These are phyloP conservation scores for Ceratocystis variospora DNA, from an alignment of 2,329 filamentous ascomycete genomes.

Conservation along the genomic window DNA sequence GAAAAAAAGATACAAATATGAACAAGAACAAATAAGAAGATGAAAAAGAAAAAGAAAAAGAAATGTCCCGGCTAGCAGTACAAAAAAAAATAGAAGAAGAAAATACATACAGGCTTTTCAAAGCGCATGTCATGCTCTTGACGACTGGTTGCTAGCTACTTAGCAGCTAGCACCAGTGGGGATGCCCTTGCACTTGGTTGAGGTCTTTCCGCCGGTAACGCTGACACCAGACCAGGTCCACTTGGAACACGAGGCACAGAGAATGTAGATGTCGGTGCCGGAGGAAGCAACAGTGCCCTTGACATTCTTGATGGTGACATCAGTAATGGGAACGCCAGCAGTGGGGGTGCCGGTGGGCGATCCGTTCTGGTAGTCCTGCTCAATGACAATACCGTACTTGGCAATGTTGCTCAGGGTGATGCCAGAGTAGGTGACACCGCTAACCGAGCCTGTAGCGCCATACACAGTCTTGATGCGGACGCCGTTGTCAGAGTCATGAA, in stretches of 20 bases:
- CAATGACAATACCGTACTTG: slow-evolving; percentile 30
- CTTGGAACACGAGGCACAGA: slow-evolving; percentile 37
- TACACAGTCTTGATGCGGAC: slow-evolving; percentile 38
- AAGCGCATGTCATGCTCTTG: neutral
- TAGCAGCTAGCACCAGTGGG: slow-evolving; percentile 20
- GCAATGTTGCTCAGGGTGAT: slow-evolving; percentile 32
- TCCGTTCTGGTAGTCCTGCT: slow-evolving; percentile 38
- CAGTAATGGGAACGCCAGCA: slow-evolving; percentile 40
- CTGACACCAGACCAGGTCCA: slow-evolving; percentile 39
- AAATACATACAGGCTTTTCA: neutral
- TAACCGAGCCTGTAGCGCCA: slow-evolving; percentile 33
- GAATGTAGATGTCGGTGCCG: slow-evolving; percentile 36
- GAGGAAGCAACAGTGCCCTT: slow-evolving; percentile 30
- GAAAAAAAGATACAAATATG: neutral
- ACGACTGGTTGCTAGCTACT: neutral
- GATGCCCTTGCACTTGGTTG: slow-evolving; percentile 23
- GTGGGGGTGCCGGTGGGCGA: slow-evolving; percentile 33
- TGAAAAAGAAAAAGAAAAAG: neutral
- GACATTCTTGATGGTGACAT: slow-evolving; percentile 32
- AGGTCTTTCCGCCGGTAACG: slow-evolving; percentile 39
- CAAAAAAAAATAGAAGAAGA: neutral
- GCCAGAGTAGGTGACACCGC: slow-evolving; percentile 31
- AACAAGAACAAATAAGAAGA: neutral
- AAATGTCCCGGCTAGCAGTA: neutral
- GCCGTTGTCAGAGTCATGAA: slow-evolving; percentile 41